Conservation (phyloP, 2,329 filamentous ascomycete species). For the Botrytis sinoallii region DNA sequence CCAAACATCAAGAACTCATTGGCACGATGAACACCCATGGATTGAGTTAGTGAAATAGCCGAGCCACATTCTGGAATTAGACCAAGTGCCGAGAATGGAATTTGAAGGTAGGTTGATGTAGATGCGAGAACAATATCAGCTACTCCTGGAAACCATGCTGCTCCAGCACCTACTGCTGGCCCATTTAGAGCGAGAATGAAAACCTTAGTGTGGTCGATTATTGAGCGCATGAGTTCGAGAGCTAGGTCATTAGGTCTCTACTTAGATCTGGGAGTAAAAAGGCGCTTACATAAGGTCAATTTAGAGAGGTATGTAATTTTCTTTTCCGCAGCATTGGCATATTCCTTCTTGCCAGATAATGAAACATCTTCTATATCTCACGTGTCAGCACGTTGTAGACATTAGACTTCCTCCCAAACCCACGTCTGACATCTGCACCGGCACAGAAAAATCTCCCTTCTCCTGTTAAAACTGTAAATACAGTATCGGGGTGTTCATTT, state of each 20-base stretch:
- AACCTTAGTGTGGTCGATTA: constrained; percentile 51
- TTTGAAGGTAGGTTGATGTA: constrained; percentile 45
- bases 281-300: constrained; percentile 26
- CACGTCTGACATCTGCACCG: constrained; percentile 47
- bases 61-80: constrained; percentile 50
- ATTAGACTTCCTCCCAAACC: not conserved
- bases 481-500: constrained; percentile 46
- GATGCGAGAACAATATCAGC: constrained; percentile 49
- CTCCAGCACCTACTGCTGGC: constrained; percentile 48
- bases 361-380: constrained; percentile 8
- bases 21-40: constrained; percentile 48
- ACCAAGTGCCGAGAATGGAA: constrained; percentile 47
- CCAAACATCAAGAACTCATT: constrained; percentile 54
- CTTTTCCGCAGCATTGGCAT: constrained; percentile 30
- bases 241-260: not conserved
- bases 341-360: constrained; percentile 18
- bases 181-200: constrained; percentile 51
- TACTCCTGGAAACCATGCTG: constrained; percentile 49
- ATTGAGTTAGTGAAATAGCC: constrained; percentile 45
- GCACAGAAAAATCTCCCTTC: constrained; percentile 50
- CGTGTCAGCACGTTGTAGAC: not conserved
- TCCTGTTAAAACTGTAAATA: constrained; percentile 50
- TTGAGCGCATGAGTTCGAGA: constrained; percentile 43
- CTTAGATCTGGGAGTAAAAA: not conserved
- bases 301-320: constrained; percentile 30